Percentiles rank a stretch among this genome's conserved stretches.
These are phyloP conservation scores for Calonectria pteridis DNA, from an alignment of 2,329 filamentous ascomycete genomes.

Conservation along the genomic window DNA sequence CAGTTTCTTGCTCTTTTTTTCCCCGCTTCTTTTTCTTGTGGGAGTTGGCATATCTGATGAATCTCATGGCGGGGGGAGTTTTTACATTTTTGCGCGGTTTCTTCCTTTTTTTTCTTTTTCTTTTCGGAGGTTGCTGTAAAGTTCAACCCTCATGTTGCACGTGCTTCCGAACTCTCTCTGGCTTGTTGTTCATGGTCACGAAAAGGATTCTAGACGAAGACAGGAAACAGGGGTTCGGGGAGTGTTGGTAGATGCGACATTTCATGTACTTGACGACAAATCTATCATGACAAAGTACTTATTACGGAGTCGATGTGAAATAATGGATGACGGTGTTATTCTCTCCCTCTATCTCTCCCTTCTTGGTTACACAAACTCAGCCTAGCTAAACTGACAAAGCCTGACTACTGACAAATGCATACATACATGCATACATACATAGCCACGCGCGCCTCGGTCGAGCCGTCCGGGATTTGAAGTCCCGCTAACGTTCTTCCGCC, in stretches of 20 bases:
- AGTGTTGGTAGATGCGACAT: not conserved
- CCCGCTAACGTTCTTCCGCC: not conserved
- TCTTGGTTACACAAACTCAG: not conserved
- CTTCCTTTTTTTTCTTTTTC: conserved; percentile 19
- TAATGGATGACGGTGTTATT: not conserved
- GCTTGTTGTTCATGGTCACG: not conserved
- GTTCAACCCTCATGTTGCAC: conserved; percentile 3
- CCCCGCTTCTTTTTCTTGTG: not conserved
- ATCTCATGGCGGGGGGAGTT: conserved; percentile 20
- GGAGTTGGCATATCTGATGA: conserved; percentile 24
- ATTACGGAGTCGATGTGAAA: not conserved
- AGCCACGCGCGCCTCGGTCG: not conserved
- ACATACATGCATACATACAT: not conserved
- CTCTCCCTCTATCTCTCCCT: not conserved
- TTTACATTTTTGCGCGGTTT: conserved; percentile 6
- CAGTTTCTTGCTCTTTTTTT: not conserved
- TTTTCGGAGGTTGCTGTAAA: not conserved
- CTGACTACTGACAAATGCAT: not conserved
- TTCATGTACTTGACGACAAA: conserved; percentile 1
- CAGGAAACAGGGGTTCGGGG: not conserved
- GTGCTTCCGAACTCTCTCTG: conserved; percentile 17
- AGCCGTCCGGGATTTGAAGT: not conserved
- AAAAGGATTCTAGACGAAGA: not conserved
- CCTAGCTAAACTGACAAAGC: not conserved
- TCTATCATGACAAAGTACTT: not conserved